Evolutionary conservation across 1,284 basidiomycete species (phyloP).

Genomic region (Moesziomyces globuligerus): DNA sequence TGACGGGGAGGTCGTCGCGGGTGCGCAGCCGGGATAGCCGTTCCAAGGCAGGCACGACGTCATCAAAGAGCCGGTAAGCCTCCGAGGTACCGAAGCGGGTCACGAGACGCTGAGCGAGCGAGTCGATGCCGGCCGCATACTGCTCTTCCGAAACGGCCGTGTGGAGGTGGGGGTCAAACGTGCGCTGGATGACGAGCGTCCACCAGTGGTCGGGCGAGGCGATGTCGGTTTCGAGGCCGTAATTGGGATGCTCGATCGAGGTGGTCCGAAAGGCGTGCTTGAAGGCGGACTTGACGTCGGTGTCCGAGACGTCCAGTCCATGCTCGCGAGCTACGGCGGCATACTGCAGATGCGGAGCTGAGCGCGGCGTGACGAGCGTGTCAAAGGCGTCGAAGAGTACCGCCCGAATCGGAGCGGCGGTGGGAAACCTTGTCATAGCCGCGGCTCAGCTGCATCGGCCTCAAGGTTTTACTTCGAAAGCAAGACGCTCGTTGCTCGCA

Average conservation of each 20-base stretch:
- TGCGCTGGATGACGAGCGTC: constrained; percentile 42
- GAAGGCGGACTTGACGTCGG: constrained; percentile 34
- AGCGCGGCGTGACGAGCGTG: constrained; percentile 40
- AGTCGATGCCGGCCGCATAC: constrained; percentile 4
- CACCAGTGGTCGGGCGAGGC: constrained; percentile 51
- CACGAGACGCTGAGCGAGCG: constrained; percentile 30
- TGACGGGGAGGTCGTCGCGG: neutral
- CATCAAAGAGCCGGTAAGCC: constrained; percentile 46
- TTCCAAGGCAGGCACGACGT: constrained; percentile 36
- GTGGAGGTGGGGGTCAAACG: constrained; percentile 28
- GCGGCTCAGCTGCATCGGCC: too few relatives aligned
- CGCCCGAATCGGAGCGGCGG: constrained; percentile 22
- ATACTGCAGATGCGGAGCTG: constrained; percentile 51
- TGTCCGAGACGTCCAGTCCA: constrained; percentile 18
- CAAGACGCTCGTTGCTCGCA: too few relatives aligned
- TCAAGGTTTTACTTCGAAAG: too few relatives aligned
- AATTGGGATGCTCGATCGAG: constrained; percentile 37
- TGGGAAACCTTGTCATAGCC: constrained; percentile 15
- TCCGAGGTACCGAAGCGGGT: constrained; percentile 32
- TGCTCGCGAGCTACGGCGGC: constrained; percentile 26
- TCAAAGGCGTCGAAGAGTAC: constrained; percentile 57
- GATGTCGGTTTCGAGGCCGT: constrained; percentile 39
- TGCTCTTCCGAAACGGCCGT: constrained; percentile 4
- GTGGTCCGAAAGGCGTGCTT: constrained; percentile 42
- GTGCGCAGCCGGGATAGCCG: neutral